These are phyloP conservation scores for Alternaria alternata DNA, from an alignment of 2,329 filamentous ascomycete species.

Conservation along the genomic window DNA sequence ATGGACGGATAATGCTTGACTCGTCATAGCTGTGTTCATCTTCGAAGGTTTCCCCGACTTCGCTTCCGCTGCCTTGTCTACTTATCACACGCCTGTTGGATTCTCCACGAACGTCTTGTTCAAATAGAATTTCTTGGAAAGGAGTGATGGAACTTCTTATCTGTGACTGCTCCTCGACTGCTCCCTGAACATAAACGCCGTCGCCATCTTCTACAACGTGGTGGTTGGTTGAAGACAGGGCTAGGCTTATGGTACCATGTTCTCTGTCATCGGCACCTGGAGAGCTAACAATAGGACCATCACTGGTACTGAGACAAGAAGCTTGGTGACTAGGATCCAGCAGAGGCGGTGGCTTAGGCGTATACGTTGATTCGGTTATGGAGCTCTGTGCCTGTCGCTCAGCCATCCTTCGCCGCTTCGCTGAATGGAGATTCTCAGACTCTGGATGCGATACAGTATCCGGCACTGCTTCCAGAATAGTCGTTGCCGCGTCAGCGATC, in stretches of 20 bases:
- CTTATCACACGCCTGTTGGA: background rate
- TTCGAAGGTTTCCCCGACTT: slow-evolving; percentile 1
- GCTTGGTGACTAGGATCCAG: background rate
- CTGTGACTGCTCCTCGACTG: slow-evolving; percentile 8
- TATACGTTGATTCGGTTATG: slow-evolving; percentile 14
- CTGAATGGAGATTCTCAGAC: slow-evolving; percentile 13
- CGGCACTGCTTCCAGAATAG: slow-evolving; percentile 8
- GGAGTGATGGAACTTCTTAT: slow-evolving; percentile 12
- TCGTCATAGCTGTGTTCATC: slow-evolving; percentile 4
- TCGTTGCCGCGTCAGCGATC: slow-evolving; percentile 7
- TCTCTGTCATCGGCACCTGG: slow-evolving; percentile 4
- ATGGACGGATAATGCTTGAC: background rate
- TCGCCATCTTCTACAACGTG: slow-evolving; percentile 9
- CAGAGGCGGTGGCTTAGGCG: slow-evolving; percentile 12
- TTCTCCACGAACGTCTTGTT: slow-evolving; percentile 2
- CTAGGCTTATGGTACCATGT: slow-evolving; percentile 5
- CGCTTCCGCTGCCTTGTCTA: slow-evolving; percentile 3
- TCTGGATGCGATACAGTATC: slow-evolving; percentile 15
- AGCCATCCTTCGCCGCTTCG: slow-evolving; percentile 17
- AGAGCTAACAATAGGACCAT: slow-evolving; percentile 3
- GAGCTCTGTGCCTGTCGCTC: slow-evolving; percentile 14
- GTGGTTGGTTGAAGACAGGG: background rate
- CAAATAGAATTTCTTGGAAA: slow-evolving; percentile 6
- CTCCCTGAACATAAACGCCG: slow-evolving; percentile 4
- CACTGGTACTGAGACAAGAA: background rate